Conservation (phyloP, 306 rosid genomes). For the Echinosophora koreensis region DNA sequence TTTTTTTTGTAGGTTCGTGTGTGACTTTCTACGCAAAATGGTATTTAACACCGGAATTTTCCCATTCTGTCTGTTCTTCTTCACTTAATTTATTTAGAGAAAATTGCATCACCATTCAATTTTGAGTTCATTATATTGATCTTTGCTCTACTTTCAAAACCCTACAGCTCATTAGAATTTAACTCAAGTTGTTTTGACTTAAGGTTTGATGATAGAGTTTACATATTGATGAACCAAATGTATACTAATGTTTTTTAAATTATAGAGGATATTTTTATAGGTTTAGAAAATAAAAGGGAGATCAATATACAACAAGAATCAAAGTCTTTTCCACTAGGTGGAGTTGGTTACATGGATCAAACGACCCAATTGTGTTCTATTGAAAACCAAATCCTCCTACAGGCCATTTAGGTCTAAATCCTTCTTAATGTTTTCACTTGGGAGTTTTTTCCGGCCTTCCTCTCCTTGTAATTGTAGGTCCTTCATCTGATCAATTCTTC, state of each 20-base stretch:
- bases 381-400: no score
- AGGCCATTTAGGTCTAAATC: no score
- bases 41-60: slow-evolving; percentile 50
- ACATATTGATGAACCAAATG: neutral
- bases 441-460: no score
- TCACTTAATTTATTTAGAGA: slow-evolving; percentile 23
- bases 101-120: slow-evolving; percentile 21
- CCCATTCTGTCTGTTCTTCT: slow-evolving; percentile 4
- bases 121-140: slow-evolving; percentile 31
- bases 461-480: no score
- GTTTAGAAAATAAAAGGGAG: no score
- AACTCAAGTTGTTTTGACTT: neutral
- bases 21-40: slow-evolving; percentile 81
- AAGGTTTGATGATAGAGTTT: neutral
- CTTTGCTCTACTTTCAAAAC: neutral
- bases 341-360: no score
- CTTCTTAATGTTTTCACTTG: no score
- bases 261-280: no score
- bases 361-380: no score
- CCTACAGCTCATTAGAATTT: neutral
- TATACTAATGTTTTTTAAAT: neutral
- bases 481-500: no score
- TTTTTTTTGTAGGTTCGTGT: slow-evolving; percentile 77
- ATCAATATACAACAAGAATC: no score
- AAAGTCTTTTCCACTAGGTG: no score